A percentile compares a stretch with the other conserved stretches of the same genome.
These are phyloP conservation scores for Glycine latifolia DNA, from an alignment of 306 rosid species.

Conservation along the genomic window DNA sequence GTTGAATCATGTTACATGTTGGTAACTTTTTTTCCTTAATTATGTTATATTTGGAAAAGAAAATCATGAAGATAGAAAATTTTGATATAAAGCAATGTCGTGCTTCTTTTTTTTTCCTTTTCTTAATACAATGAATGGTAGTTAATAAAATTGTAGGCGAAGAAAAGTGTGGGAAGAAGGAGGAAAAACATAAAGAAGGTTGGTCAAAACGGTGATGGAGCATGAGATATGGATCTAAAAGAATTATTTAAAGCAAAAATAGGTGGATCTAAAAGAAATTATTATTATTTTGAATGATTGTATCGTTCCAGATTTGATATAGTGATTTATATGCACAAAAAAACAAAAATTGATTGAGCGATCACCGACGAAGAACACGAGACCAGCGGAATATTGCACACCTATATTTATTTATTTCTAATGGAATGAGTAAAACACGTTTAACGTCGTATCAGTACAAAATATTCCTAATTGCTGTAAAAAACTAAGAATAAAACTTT, in stretches of 20 bases:
- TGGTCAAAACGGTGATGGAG: conserved; percentile 52
- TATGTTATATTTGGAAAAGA: not conserved
- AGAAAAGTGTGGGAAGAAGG: not conserved
- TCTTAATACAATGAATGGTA: not conserved
- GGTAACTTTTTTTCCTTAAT: not conserved
- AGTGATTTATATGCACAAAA: not conserved
- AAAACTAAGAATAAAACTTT: not conserved
- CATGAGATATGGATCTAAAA: conserved; percentile 52
- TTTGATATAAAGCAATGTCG: too few species aligned
- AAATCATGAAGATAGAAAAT: not conserved
- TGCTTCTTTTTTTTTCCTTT: not conserved
- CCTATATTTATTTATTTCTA: not conserved
- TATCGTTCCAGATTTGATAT: conserved; percentile 41
- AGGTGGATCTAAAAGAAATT: conserved; percentile 44
- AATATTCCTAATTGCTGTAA: not conserved
- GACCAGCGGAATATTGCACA: conserved; percentile 4
- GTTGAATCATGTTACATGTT: not conserved
- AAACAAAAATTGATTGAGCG: conserved; percentile 42
- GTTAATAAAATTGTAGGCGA: not conserved
- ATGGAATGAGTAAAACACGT: too few species aligned
- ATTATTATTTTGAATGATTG: conserved; percentile 42
- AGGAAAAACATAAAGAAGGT: conserved; percentile 2
- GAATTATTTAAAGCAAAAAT: conserved; percentile 44
- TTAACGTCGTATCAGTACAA: not conserved
- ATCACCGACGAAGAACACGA: conserved; percentile 58